phyloP scores from a whole-genome alignment of 768 basidiomycete genomes.

The Boletus rufocinnamomeus region DNA sequence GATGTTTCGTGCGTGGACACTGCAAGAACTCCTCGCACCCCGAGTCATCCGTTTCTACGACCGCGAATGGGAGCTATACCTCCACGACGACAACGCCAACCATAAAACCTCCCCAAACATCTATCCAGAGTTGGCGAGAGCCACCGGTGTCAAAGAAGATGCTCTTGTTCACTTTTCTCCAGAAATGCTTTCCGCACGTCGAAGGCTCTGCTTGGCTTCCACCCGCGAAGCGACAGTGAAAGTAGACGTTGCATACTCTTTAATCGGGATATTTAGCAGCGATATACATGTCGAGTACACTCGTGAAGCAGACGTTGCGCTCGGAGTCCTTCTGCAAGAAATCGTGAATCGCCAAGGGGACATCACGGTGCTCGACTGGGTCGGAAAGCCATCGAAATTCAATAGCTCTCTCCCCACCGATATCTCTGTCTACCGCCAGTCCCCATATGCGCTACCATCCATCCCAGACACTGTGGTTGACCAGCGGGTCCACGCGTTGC shows the following conservation, averaged over 20 bases:
- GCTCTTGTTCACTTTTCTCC: constrained; percentile 2
- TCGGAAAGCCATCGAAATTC: constrained; percentile 19
- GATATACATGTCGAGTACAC: constrained; percentile 8
- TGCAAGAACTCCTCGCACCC: constrained; percentile 18
- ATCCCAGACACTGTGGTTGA: background rate
- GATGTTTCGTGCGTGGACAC: constrained; percentile 21
- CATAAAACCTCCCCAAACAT: constrained; percentile 9
- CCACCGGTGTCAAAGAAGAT: background rate
- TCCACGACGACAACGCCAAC: background rate
- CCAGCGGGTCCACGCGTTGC: background rate
- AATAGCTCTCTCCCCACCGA: constrained; percentile 18
- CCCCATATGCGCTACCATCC: background rate
- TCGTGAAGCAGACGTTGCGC: too few relatives aligned
- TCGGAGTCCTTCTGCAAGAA: too few relatives aligned
- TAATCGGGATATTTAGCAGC: constrained; percentile 21
- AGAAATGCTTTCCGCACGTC: constrained; percentile 1
- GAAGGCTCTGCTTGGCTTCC: constrained; percentile 16
- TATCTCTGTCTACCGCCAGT: constrained; percentile 14
- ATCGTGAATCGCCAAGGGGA: too few relatives aligned
- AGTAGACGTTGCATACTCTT: constrained; percentile 17
- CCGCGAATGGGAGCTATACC: constrained; percentile 5
- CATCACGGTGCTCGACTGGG: constrained; percentile 24
- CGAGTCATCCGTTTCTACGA: constrained; percentile 16
- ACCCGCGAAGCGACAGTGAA: constrained; percentile 9
- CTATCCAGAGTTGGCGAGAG: background rate